Percentiles rank a stretch among this genome's conserved stretches.
These are phyloP conservation scores for Sugiyamaella sp. DNA, from an alignment of 1,139 yeast species.

Conservation along the genomic window DNA sequence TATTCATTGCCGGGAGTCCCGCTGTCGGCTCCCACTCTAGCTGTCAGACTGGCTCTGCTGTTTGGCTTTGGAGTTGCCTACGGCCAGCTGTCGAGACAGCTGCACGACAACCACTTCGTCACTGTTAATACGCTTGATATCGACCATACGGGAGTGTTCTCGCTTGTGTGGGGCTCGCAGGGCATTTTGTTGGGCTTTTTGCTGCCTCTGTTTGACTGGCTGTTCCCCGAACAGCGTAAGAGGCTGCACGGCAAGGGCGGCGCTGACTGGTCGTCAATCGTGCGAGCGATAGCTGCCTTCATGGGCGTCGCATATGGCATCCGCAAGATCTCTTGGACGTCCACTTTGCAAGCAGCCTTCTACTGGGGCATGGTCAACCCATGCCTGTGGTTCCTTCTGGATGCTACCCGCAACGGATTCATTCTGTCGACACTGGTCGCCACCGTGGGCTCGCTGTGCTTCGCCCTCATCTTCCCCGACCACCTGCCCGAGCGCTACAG, in stretches of 20 bases:
- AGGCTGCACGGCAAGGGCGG: slow-evolving; percentile 34
- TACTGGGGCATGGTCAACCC: slow-evolving; percentile 79
- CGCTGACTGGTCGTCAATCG: slow-evolving; percentile 48
- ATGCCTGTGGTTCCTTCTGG: slow-evolving; percentile 77
- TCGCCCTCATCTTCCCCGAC: slow-evolving; percentile 39
- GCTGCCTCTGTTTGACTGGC: slow-evolving; percentile 62
- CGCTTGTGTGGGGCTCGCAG: slow-evolving; percentile 50
- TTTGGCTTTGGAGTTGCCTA: slow-evolving; percentile 42
- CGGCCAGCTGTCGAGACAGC: slow-evolving; percentile 40
- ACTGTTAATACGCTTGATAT: slow-evolving; percentile 38
- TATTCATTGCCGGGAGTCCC: slow-evolving; percentile 25
- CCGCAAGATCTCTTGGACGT: slow-evolving; percentile 77
- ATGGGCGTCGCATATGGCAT: slow-evolving; percentile 84
- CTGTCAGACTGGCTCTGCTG: slow-evolving; percentile 32
- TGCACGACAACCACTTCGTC: slow-evolving; percentile 43
- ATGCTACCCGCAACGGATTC: slow-evolving; percentile 72
- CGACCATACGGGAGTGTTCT: slow-evolving; percentile 31
- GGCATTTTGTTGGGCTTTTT: slow-evolving; percentile 67
- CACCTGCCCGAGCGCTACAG: slow-evolving; percentile 33
- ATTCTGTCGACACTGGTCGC: slow-evolving; percentile 40
- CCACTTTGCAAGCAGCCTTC: slow-evolving; percentile 72
- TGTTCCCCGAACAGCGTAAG: slow-evolving; percentile 45
- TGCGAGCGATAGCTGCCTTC: slow-evolving; percentile 72
- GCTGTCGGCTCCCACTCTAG: slow-evolving; percentile 29
- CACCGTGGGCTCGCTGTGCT: slow-evolving; percentile 37